phyloP scores from a whole-genome alignment of 2,329 filamentous ascomycete genomes.

The Colletotrichum lentis region DNA sequence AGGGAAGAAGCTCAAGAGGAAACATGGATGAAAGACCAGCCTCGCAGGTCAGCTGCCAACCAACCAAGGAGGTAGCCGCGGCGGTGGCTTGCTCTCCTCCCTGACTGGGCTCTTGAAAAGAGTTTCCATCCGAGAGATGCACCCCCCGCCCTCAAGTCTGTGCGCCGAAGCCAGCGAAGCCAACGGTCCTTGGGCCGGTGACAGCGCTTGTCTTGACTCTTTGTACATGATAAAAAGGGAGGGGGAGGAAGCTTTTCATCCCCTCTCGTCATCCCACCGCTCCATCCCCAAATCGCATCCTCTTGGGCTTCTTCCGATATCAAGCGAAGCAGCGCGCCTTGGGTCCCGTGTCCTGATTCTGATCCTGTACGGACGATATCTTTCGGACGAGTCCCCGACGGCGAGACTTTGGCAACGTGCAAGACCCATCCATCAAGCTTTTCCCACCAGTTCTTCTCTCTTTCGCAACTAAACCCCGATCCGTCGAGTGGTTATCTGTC shows the following conservation, averaged over 20 bases:
- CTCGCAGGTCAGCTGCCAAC: neutral
- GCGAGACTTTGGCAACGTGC: neutral
- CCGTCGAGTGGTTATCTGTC: constrained; percentile 5
- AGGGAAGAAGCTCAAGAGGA: neutral
- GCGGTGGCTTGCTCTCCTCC: neutral
- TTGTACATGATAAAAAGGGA: constrained; percentile 15
- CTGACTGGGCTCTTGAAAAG: neutral
- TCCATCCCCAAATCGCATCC: constrained; percentile 3
- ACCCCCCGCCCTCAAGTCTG: constrained; percentile 6
- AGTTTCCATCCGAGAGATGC: neutral
- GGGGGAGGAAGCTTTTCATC: constrained; percentile 14
- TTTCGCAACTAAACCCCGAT: neutral
- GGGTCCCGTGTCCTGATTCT: neutral
- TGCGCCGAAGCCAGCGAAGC: constrained; percentile 25
- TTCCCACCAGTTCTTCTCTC: neutral
- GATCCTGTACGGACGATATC: neutral
- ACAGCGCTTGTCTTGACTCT: neutral
- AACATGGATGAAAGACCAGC: neutral
- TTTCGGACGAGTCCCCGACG: constrained; percentile 5
- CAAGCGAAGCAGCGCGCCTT: neutral
- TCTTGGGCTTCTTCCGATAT: neutral
- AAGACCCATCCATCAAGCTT: neutral
- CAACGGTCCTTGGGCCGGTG: neutral
- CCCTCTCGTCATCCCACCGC: neutral
- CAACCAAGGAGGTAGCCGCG: constrained; percentile 13